phyloP scores from a whole-genome alignment of 805 yeast genomes.

The Candida easanensis region DNA sequence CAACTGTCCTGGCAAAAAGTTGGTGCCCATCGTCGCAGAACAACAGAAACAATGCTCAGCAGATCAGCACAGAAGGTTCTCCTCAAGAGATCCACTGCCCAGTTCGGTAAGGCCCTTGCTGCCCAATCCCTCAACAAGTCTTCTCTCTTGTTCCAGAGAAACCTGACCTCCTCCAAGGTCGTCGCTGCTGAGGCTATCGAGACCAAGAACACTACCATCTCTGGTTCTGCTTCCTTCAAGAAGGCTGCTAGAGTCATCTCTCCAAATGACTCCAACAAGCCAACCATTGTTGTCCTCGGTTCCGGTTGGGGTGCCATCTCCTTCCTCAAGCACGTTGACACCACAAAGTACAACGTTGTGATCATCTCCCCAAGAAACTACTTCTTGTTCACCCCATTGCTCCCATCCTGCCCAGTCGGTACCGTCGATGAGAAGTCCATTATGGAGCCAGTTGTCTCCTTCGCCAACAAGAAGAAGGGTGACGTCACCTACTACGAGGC shows the following conservation, averaged over 20 bases:
- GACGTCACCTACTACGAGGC: conserved; percentile 86
- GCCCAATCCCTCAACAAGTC: conserved; percentile 14
- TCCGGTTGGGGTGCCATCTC: conserved; percentile 97
- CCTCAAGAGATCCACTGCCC: conserved; percentile 15
- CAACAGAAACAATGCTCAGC: conserved; percentile 9
- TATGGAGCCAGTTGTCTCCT: conserved; percentile 88
- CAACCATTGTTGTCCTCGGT: conserved; percentile 62
- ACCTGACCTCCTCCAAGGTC: conserved; percentile 8
- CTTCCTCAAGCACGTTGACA: conserved; percentile 77
- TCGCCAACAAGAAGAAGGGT: conserved; percentile 75
- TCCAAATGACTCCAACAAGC: conserved; percentile 32
- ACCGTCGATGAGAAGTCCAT: conserved; percentile 87
- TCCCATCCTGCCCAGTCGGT: conserved; percentile 93
- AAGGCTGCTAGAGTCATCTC: conserved; percentile 38
- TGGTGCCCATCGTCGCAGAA: not conserved
- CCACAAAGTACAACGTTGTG: conserved; percentile 83
- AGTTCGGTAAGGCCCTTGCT: conserved; percentile 9
- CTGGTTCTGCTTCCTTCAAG: conserved; percentile 37
- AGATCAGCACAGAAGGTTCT: conserved; percentile 15
- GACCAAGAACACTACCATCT: conserved; percentile 14
- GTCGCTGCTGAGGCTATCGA: conserved; percentile 9
- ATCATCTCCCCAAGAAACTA: conserved; percentile 91
- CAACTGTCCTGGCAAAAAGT: too few species aligned
- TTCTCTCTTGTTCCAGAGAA: conserved; percentile 13
- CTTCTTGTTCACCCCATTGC: conserved; percentile 87